phyloP scores from a whole-genome alignment of 768 basidiomycete genomes.

The Trichaptum fuscoviolaceum region DNA sequence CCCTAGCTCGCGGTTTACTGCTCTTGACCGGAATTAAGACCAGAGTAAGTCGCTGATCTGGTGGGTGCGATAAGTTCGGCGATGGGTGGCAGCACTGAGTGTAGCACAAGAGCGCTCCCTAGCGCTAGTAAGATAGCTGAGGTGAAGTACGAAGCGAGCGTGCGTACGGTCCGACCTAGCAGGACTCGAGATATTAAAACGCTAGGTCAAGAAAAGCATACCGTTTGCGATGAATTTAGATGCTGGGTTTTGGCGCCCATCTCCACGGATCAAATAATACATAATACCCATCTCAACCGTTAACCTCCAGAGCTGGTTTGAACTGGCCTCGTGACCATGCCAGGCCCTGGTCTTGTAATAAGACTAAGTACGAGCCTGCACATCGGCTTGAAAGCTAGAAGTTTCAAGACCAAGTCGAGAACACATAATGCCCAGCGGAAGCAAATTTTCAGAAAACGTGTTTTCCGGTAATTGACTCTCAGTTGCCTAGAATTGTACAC shows the following conservation, averaged over 20 bases:
- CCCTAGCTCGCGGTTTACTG: neutral
- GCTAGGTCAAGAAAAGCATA: neutral
- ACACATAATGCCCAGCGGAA: neutral
- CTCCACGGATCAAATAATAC: neutral
- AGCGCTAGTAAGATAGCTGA: neutral
- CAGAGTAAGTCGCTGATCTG: neutral
- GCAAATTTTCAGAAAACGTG: neutral
- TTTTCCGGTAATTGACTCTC: neutral
- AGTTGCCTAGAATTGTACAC: neutral
- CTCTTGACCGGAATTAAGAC: neutral
- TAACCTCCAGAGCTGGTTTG: no score
- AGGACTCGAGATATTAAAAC: neutral
- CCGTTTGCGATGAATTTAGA: neutral
- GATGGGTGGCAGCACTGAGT: neutral
- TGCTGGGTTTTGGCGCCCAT: neutral
- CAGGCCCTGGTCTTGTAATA: no score
- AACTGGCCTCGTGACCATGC: neutral
- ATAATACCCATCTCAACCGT: no score
- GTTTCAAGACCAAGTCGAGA: neutral
- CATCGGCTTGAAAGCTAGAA: neutral
- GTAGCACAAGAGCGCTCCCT: no score
- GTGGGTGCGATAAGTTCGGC: neutral
- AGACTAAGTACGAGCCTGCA: neutral
- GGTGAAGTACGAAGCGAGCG: neutral
- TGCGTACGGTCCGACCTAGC: neutral